A percentile compares a stretch with the other conserved stretches of the same genome.
phyloP scores from a whole-genome alignment of 352 stramenopile genomes.

The Pythium biforme region DNA sequence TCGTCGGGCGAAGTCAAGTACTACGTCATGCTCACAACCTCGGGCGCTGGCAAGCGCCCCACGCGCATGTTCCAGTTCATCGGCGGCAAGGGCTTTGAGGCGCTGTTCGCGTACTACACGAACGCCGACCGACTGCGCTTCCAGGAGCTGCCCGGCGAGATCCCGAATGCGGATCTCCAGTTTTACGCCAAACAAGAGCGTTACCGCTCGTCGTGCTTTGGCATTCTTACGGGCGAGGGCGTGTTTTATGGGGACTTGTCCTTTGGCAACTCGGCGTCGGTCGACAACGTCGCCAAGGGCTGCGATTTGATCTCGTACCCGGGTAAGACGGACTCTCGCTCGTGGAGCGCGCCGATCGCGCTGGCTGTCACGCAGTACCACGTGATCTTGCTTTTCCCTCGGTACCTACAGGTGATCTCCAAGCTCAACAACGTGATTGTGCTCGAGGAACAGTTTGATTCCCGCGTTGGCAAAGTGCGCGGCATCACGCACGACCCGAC shows the following conservation, averaged over 20 bases:
- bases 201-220: conserved; percentile 85
- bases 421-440: conserved; percentile 87
- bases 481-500: conserved; percentile 69
- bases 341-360: conserved; percentile 69
- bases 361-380: conserved; percentile 92
- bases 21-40: conserved; percentile 86
- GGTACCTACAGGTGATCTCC: conserved; percentile 80
- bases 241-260: conserved; percentile 90
- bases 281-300: conserved; percentile 82
- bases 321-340: conserved; percentile 42
- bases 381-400: conserved; percentile 86
- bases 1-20: conserved; percentile 53
- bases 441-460: conserved; percentile 81
- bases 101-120: conserved; percentile 84
- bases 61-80: conserved; percentile 93
- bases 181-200: conserved; percentile 82
- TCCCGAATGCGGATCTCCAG: conserved; percentile 71
- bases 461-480: conserved; percentile 68
- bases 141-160: conserved; percentile 87
- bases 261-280: conserved; percentile 63
- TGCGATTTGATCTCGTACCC: conserved; percentile 74
- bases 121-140: conserved; percentile 83
- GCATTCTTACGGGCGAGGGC: conserved; percentile 87
- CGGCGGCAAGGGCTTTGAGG: conserved; percentile 69
- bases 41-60: conserved; percentile 77